Base-by-base conservation (phyloP, 305 asterid species). In the Lippia alba region DNA sequence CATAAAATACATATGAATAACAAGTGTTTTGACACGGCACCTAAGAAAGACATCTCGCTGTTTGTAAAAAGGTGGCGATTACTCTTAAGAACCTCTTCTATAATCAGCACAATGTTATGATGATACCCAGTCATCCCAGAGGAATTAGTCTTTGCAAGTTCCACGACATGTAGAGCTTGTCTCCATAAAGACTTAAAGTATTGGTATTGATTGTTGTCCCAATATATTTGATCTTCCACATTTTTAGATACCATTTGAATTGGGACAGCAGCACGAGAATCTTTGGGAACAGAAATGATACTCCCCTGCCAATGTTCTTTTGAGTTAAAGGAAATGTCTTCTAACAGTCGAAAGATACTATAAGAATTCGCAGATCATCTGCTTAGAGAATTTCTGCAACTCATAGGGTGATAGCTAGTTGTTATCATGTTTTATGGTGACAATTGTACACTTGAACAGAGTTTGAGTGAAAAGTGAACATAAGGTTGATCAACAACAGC, bases 31-130 rank as follows among this genome's bases (percentile, higher is more conserved):
- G 24, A 50, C 24, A 73, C 64, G 61, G 56, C 85, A 94, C 99
- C 91, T 80, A 94, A 80, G 74, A 87, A 89, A 76, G 88, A 82
- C 79, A 80, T 89, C 84, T 94, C 99, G 3, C 62, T 82, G 73
- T 73, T 73, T n/a, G 87, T 84, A 61, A 94, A 80, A 77, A 89
- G 84, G 81, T 91, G 96, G 53, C 78, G 64, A 58, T 83, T 61
- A 73, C 77, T 83, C 86, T 77, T 83, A 58, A 94, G 76, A 77
- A 85, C 97, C 77, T 89, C 96, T 73, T 81, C 84, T 68, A 91
- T 80, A 74, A 94, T 80, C 69, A 91, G 72, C 16, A 74, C 84
- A 78, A 94, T 76, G 84, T 91, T 94, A 33, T 76, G 85, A 75
- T 83, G 96, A 74, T 89, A 88, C 81, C 87, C 85, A 68, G 83